Percentiles rank a stretch among this genome's conserved stretches.
These are phyloP conservation scores for Lactarius psammicola DNA, from an alignment of 768 basidiomycete species.

Conservation along the genomic window DNA sequence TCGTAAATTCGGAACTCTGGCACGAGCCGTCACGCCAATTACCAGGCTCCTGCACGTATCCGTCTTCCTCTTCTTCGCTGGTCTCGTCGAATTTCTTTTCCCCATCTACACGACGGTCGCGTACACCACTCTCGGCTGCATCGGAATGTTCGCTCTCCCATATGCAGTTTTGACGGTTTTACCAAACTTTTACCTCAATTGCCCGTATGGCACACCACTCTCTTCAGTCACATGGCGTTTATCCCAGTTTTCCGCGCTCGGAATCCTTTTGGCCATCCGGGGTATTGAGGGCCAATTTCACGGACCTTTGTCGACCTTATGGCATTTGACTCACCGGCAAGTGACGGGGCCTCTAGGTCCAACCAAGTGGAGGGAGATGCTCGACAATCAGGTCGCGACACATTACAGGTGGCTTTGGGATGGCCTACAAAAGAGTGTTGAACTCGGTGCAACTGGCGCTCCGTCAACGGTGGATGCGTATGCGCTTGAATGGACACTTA, in stretches of 20 bases:
- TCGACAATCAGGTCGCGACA: neutral
- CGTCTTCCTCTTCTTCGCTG: slow-evolving; percentile 14
- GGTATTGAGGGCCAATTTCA: neutral
- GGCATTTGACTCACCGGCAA: neutral
- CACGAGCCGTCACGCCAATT: neutral
- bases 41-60: slow-evolving; percentile 6
- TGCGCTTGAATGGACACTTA: neutral
- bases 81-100: slow-evolving; percentile 24
- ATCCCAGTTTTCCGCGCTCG: neutral
- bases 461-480: no score
- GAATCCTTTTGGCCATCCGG: neutral
- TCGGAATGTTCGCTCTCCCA: neutral
- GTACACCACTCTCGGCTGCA: slow-evolving; percentile 3
- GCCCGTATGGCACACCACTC: neutral
- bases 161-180: neutral
- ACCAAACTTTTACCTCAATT: neutral
- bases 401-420: neutral
- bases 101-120: slow-evolving; percentile 15
- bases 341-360: neutral
- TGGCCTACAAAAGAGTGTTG: neutral
- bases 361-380: neutral
- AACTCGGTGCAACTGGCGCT: neutral
- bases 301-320: neutral
- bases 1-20: neutral
- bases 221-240: slow-evolving; percentile 4